Evolutionary conservation across 129 eudicot species (phyloP).

Genomic region (Solidago caesia): DNA sequence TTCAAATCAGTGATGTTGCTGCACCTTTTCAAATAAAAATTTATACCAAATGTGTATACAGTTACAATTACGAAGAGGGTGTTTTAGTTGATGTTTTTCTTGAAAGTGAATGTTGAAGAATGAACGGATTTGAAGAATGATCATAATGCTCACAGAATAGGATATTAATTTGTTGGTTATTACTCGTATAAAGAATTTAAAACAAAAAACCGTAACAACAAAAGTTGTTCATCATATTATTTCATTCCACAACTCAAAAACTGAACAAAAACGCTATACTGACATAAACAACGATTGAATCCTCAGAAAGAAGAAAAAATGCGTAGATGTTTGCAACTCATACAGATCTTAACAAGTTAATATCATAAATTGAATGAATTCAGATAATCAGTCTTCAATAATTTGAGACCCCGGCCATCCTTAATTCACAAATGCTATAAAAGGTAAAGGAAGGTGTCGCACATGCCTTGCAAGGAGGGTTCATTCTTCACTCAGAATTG

Average conservation of each 20-base stretch:
- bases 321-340: conserved; percentile 24
- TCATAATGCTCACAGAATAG: too few species aligned
- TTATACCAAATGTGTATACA: too few species aligned
- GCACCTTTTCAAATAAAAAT: too few species aligned
- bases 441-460: conserved; percentile 15
- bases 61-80: too few species aligned
- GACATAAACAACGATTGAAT: conserved; percentile 18
- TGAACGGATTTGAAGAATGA: too few species aligned
- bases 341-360: conserved; percentile 21
- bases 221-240: background rate
- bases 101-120: too few species aligned
- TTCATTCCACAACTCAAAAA: conserved; percentile 28
- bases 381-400: conserved; percentile 29
- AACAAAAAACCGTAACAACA: too few species aligned
- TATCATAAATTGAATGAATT: conserved; percentile 17
- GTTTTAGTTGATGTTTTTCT: too few species aligned
- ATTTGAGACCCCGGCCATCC: conserved; percentile 25
- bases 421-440: conserved; percentile 33
- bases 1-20: too few species aligned
- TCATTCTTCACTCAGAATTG: conserved; percentile 74
- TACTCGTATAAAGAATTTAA: too few species aligned
- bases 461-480: conserved; percentile 11
- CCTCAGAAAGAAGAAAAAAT: conserved; percentile 16
- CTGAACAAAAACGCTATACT: conserved; percentile 28
- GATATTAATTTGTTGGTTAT: too few species aligned